Evolutionary conservation across 2,329 filamentous ascomycete genomes (phyloP), one percentile per base, ranked within the genome.

Genomic region (Fusarium brachygibbosum): DNA sequence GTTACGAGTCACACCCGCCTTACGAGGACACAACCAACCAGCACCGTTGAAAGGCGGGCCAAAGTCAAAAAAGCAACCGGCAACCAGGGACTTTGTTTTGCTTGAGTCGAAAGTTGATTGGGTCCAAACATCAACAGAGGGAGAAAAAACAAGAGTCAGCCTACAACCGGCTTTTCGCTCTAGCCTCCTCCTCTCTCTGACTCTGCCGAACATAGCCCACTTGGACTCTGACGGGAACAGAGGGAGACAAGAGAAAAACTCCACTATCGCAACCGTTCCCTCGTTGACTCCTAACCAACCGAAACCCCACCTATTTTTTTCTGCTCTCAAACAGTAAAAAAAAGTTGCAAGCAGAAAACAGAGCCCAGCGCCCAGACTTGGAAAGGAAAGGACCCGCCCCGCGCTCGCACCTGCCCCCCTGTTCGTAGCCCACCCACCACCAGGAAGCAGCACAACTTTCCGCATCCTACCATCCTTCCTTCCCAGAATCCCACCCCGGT

Each of bases 261-360:
- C 63, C 63, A 66, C 63, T 58, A 17, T 45, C 63, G 38, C 44
- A 48, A 56, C 61, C 40, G 61, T 59, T 48, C 45, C 60, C 61
- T 64, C 45, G 59, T 69, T 38, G 66, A 66, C 50, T 69, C 57
- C 61, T 67, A 58, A 54, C 58, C 67, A 70, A 70, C 67, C n/a
- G 17, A 19, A 58, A 67, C 67, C 63, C 63, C 66, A 64, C 66
- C 34, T 42, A 42, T 61, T n/a, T 51, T 58, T 53, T 51, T 23
- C 48, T 42, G 23, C 34, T 56, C 65, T 69, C 66, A 67, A 63
- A 73, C 60, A 44, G 19, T 46, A 29, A 50, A 31, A 54, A 73
- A 67, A 67, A 72, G 64, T 66, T 67, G 68, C 66, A 62, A 55
- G 44, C 50, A 56, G 35, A 29, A 17, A 17, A 31, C 13, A 55